phyloP scores from a whole-genome alignment of 108 stramenopile species.

The Bacterosira constricta region DNA sequence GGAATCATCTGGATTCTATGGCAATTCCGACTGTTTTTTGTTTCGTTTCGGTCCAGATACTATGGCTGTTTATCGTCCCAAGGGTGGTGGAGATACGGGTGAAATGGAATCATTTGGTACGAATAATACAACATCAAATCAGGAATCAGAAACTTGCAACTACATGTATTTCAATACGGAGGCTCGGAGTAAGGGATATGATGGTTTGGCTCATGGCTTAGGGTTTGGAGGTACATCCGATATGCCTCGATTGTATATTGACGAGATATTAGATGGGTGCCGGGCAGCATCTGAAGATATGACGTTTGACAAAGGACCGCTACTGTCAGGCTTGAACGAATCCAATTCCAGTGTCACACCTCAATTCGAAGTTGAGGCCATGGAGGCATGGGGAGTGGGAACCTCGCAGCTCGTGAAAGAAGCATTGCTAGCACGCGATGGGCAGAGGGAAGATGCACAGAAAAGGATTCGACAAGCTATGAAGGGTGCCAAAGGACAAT shows the following conservation, averaged over 20 bases:
- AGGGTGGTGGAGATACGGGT: constrained; percentile 39
- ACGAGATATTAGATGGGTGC: constrained; percentile 74
- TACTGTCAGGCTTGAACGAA: constrained; percentile 44
- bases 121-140: neutral
- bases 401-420: constrained; percentile 66
- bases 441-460: constrained; percentile 54
- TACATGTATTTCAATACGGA: constrained; percentile 81
- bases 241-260: constrained; percentile 72
- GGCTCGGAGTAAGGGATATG: constrained; percentile 76
- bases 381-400: constrained; percentile 87
- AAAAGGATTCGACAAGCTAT: constrained; percentile 66
- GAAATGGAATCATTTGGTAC: constrained; percentile 6
- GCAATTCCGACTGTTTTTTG: constrained; percentile 79
- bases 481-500: constrained; percentile 82
- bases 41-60: constrained; percentile 54
- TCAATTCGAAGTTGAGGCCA: constrained; percentile 64
- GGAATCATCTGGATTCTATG: constrained; percentile 82
- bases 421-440: constrained; percentile 57
- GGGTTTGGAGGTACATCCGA: constrained; percentile 81
- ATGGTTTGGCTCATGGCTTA: constrained; percentile 82
- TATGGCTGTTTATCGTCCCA: constrained; percentile 69
- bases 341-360: constrained; percentile 24
- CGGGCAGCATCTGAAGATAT: constrained; percentile 61
- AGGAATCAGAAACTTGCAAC: constrained; percentile 34
- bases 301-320: constrained; percentile 74